A percentile compares a stretch with the other conserved stretches of the same genome.
These are phyloP conservation scores for Tieghemostelium lacteum DNA, from an alignment of 78 protist species.

Conservation along the genomic window DNA sequence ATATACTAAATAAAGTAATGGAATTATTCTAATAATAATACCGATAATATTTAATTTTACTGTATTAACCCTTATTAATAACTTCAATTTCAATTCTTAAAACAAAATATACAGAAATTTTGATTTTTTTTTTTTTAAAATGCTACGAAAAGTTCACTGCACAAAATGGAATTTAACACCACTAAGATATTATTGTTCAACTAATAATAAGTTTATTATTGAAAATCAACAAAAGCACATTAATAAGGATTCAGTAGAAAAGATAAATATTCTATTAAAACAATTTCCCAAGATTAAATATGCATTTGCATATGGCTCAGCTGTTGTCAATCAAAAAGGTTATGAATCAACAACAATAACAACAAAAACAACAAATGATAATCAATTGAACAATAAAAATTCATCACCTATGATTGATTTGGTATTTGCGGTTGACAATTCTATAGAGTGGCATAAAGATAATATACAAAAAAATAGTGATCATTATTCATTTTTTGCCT, in stretches of 20 bases:
- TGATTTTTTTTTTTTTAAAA: too few relatives aligned
- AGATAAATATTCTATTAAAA: slow-evolving; percentile 6
- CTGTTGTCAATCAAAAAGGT: slow-evolving; percentile 46
- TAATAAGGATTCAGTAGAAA: slow-evolving; percentile 8
- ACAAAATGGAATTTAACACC: too few relatives aligned
- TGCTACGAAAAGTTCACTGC: too few relatives aligned
- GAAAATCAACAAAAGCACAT: not conserved
- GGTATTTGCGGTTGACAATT: slow-evolving; percentile 56
- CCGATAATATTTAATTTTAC: too few relatives aligned
- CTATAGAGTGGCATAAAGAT: slow-evolving; percentile 37
- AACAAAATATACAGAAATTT: too few relatives aligned
- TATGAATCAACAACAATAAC: slow-evolving; percentile 28
- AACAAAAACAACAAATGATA: not conserved
- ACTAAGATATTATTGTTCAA: too few relatives aligned
- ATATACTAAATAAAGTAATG: too few relatives aligned
- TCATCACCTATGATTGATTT: slow-evolving; percentile 58
- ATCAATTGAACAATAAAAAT: not conserved
- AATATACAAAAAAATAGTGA: slow-evolving; percentile 1
- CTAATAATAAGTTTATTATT: too few relatives aligned
- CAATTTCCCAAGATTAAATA: slow-evolving; percentile 55
- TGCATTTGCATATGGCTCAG: slow-evolving; percentile 78
- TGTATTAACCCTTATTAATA: too few relatives aligned
- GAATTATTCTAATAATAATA: too few relatives aligned
- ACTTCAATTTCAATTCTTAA: too few relatives aligned
- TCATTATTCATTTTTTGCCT: slow-evolving; percentile 50